Percentiles rank a stretch among this genome's conserved stretches.
phyloP scores from a whole-genome alignment of 805 yeast genomes.

The Metschnikowia kofuensis region DNA sequence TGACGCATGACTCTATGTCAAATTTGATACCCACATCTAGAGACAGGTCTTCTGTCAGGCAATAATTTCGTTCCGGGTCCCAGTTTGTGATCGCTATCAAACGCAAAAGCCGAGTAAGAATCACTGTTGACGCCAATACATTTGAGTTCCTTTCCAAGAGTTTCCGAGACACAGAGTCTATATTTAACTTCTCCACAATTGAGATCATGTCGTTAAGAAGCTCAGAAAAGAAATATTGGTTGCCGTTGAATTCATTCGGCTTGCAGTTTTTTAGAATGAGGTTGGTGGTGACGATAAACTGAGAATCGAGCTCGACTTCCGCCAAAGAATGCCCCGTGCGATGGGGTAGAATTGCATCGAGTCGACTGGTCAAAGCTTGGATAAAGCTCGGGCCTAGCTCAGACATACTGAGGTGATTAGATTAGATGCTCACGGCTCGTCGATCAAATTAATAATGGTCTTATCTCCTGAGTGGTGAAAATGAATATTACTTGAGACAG shows the following conservation, averaged over 20 bases:
- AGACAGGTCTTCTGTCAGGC: conserved; percentile 1
- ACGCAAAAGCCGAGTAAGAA: conserved; percentile 30
- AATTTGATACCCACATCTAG: conserved; percentile 9
- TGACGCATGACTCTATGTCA: conserved; percentile 11
- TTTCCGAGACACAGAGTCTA: conserved; percentile 15
- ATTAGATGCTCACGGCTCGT: neutral
- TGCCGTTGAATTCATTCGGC: conserved; percentile 15
- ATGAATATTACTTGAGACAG: neutral
- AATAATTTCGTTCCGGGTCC: conserved; percentile 17
- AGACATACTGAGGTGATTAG: neutral
- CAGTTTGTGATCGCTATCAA: conserved; percentile 29
- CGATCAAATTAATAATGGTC: neutral
- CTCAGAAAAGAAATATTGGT: conserved; percentile 13
- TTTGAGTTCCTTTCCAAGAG: conserved; percentile 30
- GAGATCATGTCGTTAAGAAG: conserved; percentile 24
- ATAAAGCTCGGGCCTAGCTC: conserved; percentile 13
- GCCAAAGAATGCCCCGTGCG: conserved; percentile 36
- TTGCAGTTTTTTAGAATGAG: conserved; percentile 22
- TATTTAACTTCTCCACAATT: conserved; percentile 19
- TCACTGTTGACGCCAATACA: conserved; percentile 29
- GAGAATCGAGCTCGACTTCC: conserved; percentile 42
- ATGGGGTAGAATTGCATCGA: conserved; percentile 36
- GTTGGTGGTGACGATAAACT: conserved; percentile 31
- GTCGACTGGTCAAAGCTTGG: conserved; percentile 18
- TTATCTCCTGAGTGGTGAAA: neutral